These are phyloP conservation scores for Pythium rishiriense DNA, from an alignment of 352 stramenopile genomes.

Conservation along the genomic window DNA sequence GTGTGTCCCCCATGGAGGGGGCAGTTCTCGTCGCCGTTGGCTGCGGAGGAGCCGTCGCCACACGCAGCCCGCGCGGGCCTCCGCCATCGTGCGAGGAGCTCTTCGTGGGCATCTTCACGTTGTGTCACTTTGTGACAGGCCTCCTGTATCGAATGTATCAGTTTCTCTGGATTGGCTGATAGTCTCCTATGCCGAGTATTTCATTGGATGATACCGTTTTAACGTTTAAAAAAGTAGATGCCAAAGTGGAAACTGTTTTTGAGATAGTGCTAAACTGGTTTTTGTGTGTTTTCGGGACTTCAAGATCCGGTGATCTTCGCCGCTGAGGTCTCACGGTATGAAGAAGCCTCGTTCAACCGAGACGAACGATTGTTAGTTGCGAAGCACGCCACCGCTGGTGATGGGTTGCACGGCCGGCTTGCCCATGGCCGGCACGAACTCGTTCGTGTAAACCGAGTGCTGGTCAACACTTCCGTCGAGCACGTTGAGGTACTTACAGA, in stretches of 20 bases:
- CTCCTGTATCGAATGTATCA: neutral
- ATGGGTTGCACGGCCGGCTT: constrained; percentile 43
- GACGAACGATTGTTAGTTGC: constrained; percentile 17
- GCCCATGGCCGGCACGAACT: constrained; percentile 50
- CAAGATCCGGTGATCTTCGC: neutral
- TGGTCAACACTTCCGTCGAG: constrained; percentile 45
- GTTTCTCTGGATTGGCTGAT: neutral
- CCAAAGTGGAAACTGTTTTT: neutral
- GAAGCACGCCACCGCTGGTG: constrained; percentile 41
- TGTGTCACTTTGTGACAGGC: neutral
- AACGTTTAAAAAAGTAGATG: neutral
- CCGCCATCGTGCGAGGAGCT: neutral
- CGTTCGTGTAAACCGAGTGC: constrained; percentile 57
- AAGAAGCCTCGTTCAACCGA: neutral
- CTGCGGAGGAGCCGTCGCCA: neutral
- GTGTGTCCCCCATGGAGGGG: neutral
- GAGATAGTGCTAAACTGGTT: neutral
- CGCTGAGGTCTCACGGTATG: neutral
- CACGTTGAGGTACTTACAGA: constrained; percentile 57
- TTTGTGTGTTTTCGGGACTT: neutral
- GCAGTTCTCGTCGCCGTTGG: neutral
- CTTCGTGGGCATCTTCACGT: neutral
- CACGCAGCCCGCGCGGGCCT: constrained; percentile 8
- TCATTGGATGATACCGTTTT: neutral
- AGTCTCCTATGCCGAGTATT: neutral